Base-by-base conservation (phyloP, 768 basidiomycete genomes). In the Trichaptum fuscoviolaceum region DNA sequence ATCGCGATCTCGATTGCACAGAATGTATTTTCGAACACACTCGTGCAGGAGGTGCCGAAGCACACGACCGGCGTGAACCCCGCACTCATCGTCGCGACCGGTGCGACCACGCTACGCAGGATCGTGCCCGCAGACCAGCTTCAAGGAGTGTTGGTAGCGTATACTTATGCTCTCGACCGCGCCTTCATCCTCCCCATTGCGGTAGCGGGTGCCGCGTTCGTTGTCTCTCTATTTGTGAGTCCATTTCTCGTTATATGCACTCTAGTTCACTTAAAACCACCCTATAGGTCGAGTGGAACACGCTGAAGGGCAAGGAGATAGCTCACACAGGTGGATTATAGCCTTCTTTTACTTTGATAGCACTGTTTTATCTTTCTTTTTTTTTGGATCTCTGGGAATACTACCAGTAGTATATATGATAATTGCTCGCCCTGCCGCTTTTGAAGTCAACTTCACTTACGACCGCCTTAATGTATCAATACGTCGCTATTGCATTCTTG, bases 1-100 rank as follows among this genome's bases (percentile, higher is more conserved):
- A 70, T 73, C 17, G 71, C 69, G 1, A 66, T 71, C 35, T 64
- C 42, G 58, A 67, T 67, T 26, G 67, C 67, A n/a, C 62, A 63
- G 24, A 67, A 62, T 23, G 61, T 67, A 57, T 67, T 67, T 27
- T 36, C 58, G 24, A 68, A 65, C 60, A 42, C 65, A 12, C 67
- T 68, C 23, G 15, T 35, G 26, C 61, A 60, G 35, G 67, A 68
- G 27, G 27, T 68, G n/a, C 57, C 65, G 27, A 60, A 64, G 57
- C 63, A 67, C 58, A 60, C 59, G 25, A 35, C 65, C 24, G 60
- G 42, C 27, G 35, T 68, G 2, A 35, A 58, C 26, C 26, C 65
- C 34, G 60, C 60, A 3, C 27, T 36, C 20, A 34, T 63, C 35
- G 27, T 61, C 10, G 59, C 59, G 30, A 61, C 59, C 15, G 59